Evolutionary conservation across 177 flowering plant species (phyloP).

Genomic region (Vitis hybrid): DNA sequence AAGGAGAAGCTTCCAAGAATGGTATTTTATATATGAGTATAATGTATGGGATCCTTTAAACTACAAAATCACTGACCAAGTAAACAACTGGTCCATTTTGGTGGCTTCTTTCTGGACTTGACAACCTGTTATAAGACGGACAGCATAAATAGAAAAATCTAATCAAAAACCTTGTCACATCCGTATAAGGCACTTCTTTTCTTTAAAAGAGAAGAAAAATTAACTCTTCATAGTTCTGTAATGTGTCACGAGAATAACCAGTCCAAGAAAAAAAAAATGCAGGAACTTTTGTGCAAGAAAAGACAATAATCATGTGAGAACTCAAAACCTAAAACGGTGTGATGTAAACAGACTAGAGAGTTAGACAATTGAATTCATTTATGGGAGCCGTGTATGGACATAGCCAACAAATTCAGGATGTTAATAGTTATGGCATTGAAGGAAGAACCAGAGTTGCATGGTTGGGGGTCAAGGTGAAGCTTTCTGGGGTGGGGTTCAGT

Average conservation of each 20-base stretch:
- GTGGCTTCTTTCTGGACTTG: background rate
- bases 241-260: constrained; percentile 16
- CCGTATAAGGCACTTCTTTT: background rate
- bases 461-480: background rate
- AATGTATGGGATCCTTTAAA: background rate
- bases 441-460: background rate
- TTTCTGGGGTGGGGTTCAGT: background rate
- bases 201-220: constrained; percentile 8
- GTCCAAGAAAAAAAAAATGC: background rate
- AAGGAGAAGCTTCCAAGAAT: background rate
- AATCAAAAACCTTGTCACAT: constrained; percentile 10
- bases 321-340: background rate
- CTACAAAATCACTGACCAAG: constrained; percentile 7
- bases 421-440: background rate
- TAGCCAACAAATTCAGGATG: no score
- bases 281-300: background rate
- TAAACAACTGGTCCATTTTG: background rate
- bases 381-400: background rate
- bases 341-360: background rate
- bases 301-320: background rate
- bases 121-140: constrained; percentile 5
- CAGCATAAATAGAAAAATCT: constrained; percentile 4
- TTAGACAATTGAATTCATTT: background rate
- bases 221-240: background rate
- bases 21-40: background rate